Percentiles rank a stretch among this genome's conserved stretches.
These are phyloP conservation scores for Carallia brachiata DNA, from an alignment of 345 rosid genomes.

Conservation along the genomic window DNA sequence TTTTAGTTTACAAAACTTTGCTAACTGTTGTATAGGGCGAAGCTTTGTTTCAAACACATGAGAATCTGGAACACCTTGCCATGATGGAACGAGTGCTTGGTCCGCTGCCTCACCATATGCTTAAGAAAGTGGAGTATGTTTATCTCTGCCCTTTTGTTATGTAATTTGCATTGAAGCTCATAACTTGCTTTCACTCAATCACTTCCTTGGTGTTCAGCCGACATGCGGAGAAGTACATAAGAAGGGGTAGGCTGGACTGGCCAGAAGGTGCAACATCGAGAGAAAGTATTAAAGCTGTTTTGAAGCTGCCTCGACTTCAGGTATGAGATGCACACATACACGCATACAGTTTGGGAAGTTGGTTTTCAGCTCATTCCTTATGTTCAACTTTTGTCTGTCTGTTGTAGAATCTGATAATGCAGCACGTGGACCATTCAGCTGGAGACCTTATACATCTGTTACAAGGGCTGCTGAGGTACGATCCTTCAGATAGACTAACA, in stretches of 20 bases:
- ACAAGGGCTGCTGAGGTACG: constrained; percentile 30
- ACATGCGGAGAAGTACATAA: constrained; percentile 70
- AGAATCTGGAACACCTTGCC: constrained; percentile 86
- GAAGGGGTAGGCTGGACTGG: constrained; percentile 86
- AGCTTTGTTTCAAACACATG: constrained; percentile 91
- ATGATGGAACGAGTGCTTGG: constrained; percentile 95
- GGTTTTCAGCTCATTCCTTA: background rate
- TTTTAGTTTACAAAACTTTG: background rate
- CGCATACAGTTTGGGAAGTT: background rate
- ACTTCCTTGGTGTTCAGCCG: constrained; percentile 37
- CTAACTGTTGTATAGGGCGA: constrained; percentile 53
- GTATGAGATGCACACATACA: constrained; percentile 20
- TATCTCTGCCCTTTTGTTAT: background rate
- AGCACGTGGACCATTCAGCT: constrained; percentile 35
- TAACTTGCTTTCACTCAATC: background rate
- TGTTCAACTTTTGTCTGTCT: background rate
- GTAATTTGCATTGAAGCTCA: background rate
- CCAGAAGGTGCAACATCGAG: constrained; percentile 85
- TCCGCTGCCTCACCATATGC: constrained; percentile 61
- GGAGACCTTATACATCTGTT: constrained; percentile 33
- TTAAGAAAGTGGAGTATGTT: constrained; percentile 76
- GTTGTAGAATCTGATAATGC: constrained; percentile 30
- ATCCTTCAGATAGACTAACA: constrained; percentile 30
- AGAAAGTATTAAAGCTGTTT: constrained; percentile 74
- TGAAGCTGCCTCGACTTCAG: constrained; percentile 78